These are phyloP conservation scores for Colletotrichum tofieldiae DNA, from an alignment of 2,329 filamentous ascomycete genomes.

Conservation along the genomic window DNA sequence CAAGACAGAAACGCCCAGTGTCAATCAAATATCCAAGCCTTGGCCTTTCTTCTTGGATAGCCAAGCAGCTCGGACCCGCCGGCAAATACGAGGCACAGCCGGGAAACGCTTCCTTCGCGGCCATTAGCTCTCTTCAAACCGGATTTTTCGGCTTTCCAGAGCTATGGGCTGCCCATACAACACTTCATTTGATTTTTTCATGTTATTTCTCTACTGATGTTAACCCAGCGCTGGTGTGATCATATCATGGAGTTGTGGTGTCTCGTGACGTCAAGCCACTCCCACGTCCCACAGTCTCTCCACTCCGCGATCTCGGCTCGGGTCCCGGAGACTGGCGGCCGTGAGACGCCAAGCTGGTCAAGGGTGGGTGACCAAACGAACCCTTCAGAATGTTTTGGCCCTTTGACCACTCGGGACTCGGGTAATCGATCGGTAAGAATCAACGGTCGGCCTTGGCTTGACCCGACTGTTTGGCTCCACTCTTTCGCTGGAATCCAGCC, in stretches of 20 bases:
- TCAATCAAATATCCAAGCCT: background rate
- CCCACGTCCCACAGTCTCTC: background rate
- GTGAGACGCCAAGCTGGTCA: background rate
- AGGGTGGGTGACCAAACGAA: background rate
- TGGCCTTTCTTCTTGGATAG: background rate
- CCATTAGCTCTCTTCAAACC: background rate
- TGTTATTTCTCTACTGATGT: background rate
- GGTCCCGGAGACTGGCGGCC: background rate
- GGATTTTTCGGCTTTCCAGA: background rate
- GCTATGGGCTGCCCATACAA: background rate
- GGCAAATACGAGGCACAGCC: conserved; percentile 24
- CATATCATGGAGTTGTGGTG: background rate
- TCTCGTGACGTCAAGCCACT: conserved; percentile 18
- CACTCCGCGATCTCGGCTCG: background rate
- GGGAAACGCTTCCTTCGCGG: conserved; percentile 12
- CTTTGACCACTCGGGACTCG: background rate
- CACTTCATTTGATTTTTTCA: too few species aligned
- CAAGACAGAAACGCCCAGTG: background rate
- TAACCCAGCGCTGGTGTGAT: background rate
- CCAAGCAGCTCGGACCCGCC: background rate
- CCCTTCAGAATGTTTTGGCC: background rate
- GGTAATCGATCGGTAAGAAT: background rate
- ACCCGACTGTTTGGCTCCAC: background rate
- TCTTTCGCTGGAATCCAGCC: background rate
- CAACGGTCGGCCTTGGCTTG: background rate